Evolutionary conservation across 208 protist species (phyloP), one percentile per base, ranked within the genome.

Genomic region (Novymonas esmeraldas): DNA sequence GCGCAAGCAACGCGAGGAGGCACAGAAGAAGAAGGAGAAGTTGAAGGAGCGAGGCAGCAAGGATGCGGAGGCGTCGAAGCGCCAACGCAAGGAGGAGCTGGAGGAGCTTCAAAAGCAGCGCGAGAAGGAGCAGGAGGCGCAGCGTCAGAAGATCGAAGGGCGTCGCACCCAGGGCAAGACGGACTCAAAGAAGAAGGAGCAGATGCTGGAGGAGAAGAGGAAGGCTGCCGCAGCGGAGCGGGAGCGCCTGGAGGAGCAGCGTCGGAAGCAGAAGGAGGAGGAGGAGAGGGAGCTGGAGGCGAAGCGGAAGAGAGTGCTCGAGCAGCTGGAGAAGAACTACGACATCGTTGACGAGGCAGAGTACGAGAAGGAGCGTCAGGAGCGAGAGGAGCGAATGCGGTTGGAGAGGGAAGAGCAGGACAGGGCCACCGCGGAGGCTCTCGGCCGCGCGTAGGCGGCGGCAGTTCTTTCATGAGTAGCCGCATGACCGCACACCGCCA

Each of bases 261-360:
- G 45, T 6, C 76, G 78, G 58, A 69, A 74, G 48, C 65, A 52
- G 44, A 73, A 83, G 49, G 86, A 92, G 64, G 75, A 71, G 49
- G 57, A 77, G 64, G 78, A 85, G 51, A 31, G 28, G 45, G 65
- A 78, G 55, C 41, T 85, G 16, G 82, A 86, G 59, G 78, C 76
- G 63, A 84, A 89, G 70, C 81, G 46, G 9, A 64, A 64, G 33
- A 50, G 55, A 24, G 82, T 85, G 38, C 54, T 83, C 45, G 70
- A 82, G 73, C 57, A 75, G 49, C 80, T 86, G 26, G 74, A 88
- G 70, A 73, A 82, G 70, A 79, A 88, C 60, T 83, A 87, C 70
- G 70, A 80, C 61, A 79, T 83, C 24, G 81, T 87, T 1, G 70
- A 87, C 38, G 70, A 84, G 26, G 73, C 65, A n/a, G 73, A 76